Percentiles rank a stretch among this genome's conserved stretches.
These are phyloP conservation scores for Paraconiothyrium brasiliense DNA, from an alignment of 2,329 filamentous ascomycete species.

Conservation along the genomic window DNA sequence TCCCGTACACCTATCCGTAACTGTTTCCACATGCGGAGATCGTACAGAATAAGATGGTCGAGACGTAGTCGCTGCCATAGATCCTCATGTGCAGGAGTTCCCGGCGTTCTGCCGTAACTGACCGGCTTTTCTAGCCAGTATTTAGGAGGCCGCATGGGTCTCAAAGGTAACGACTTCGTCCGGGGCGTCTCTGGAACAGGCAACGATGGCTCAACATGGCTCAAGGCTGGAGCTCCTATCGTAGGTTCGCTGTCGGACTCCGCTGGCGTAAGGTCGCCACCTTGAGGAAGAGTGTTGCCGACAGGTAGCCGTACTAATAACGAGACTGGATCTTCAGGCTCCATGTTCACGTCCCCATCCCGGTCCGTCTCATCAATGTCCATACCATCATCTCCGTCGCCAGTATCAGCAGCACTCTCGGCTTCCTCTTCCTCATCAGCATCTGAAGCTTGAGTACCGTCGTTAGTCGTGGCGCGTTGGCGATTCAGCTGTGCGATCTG, in stretches of 20 bases:
- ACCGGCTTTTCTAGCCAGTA: conserved; percentile 89
- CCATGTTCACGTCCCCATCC: conserved; percentile 61
- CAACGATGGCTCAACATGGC: conserved; percentile 71
- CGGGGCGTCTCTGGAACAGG: conserved; percentile 83
- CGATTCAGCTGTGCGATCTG: conserved; percentile 39
- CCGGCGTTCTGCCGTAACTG: conserved; percentile 70
- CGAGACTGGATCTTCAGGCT: conserved; percentile 68
- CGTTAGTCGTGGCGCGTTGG: conserved; percentile 54
- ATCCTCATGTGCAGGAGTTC: conserved; percentile 80
- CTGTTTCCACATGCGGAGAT: conserved; percentile 96
- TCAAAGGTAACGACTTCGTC: conserved; percentile 53
- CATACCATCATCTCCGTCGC: conserved; percentile 60
- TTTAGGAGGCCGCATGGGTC: conserved; percentile 71
- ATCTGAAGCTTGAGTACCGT: conserved; percentile 50
- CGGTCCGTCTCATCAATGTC: conserved; percentile 55
- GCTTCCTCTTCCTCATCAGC: conserved; percentile 60
- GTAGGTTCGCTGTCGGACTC: conserved; percentile 78
- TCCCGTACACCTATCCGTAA: conserved; percentile 88
- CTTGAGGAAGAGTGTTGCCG: conserved; percentile 63
- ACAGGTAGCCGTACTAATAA: conserved; percentile 81
- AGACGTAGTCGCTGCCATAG: conserved; percentile 88
- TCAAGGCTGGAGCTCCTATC: conserved; percentile 64
- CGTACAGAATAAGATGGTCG: conserved; percentile 94
- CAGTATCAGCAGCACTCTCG: conserved; percentile 49
- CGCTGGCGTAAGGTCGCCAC: conserved; percentile 67